Evolutionary conservation across 306 rosid genomes (phyloP).

Genomic region (Pachyrhizus erosus): DNA sequence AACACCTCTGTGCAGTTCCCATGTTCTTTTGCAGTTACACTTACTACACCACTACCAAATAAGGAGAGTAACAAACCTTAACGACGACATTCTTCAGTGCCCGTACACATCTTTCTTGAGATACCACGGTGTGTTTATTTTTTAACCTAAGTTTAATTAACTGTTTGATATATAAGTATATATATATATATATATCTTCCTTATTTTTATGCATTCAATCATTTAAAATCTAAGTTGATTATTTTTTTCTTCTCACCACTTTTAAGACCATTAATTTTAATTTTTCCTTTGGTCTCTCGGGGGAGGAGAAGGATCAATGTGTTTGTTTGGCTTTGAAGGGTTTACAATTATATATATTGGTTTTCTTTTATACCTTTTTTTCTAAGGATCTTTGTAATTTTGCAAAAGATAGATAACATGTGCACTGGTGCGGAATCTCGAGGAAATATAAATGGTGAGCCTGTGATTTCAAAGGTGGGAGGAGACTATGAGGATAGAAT

Average conservation of each 20-base stretch:
- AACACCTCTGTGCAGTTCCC: slow-evolving; percentile 32
- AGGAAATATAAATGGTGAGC: slow-evolving; percentile 66
- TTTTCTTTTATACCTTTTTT: slow-evolving; percentile 27
- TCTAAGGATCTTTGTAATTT: slow-evolving; percentile 7
- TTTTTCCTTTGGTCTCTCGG: background rate
- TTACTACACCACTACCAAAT: slow-evolving; percentile 30
- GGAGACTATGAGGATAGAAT: slow-evolving; percentile 54
- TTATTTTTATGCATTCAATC: slow-evolving; percentile 39
- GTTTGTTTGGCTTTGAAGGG: background rate
- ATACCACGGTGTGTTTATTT: slow-evolving; percentile 30
- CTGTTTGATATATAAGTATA: too few species aligned
- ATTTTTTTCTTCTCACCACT: slow-evolving; percentile 32
- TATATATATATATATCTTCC: background rate
- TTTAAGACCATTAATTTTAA: slow-evolving; percentile 29
- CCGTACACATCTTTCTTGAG: slow-evolving; percentile 39
- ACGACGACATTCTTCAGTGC: slow-evolving; percentile 16
- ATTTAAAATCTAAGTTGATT: slow-evolving; percentile 35
- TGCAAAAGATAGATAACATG: slow-evolving; percentile 59
- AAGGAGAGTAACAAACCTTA: slow-evolving; percentile 8
- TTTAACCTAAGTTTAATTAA: background rate
- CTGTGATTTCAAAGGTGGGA: slow-evolving; percentile 48
- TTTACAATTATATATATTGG: background rate
- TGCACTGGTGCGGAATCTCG: slow-evolving; percentile 77
- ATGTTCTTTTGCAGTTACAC: slow-evolving; percentile 37
- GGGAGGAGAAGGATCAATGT: slow-evolving; percentile 34